A percentile compares a stretch with the other conserved stretches of the same genome.
Conservation (phyloP, 2,329 filamentous ascomycete genomes). For the Diplocarpon mali region DNA sequence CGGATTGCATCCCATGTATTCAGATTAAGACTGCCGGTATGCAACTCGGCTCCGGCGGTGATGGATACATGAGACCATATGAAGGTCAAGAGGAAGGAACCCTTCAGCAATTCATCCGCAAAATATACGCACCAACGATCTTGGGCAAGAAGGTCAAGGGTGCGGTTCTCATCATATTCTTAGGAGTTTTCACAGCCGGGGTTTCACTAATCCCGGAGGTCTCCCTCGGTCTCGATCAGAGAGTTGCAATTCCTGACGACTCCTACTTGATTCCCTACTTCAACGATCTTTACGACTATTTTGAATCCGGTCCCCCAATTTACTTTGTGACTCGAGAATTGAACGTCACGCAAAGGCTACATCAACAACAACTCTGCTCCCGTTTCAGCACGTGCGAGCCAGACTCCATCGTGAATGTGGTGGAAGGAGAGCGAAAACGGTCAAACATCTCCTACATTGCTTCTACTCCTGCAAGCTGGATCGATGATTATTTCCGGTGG, state of each 20-base stretch:
- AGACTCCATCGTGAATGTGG: conserved; percentile 73
- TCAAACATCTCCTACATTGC: conserved; percentile 80
- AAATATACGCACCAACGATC: conserved; percentile 72
- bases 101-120: conserved; percentile 81
- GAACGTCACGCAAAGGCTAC: conserved; percentile 62
- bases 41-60: conserved; percentile 53
- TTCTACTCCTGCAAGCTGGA: conserved; percentile 84
- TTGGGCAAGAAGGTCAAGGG: conserved; percentile 73
- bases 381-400: conserved; percentile 82
- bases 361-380: conserved; percentile 82
- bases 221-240: conserved; percentile 81
- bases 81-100: conserved; percentile 67
- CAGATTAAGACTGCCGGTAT: conserved; percentile 64
- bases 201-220: conserved; percentile 77
- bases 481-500: conserved; percentile 95
- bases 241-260: conserved; percentile 84
- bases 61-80: conserved; percentile 28
- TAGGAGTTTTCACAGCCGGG: conserved; percentile 77
- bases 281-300: conserved; percentile 87
- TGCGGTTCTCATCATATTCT: conserved; percentile 65
- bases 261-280: conserved; percentile 96
- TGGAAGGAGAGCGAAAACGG: conserved; percentile 90
- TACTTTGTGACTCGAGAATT: conserved; percentile 85
- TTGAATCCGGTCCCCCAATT: conserved; percentile 83
- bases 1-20: conserved; percentile 86